A percentile compares a stretch with the other conserved stretches of the same genome.
These are phyloP conservation scores for Gillenia trifoliata DNA, from an alignment of 306 rosid species.

Conservation along the genomic window DNA sequence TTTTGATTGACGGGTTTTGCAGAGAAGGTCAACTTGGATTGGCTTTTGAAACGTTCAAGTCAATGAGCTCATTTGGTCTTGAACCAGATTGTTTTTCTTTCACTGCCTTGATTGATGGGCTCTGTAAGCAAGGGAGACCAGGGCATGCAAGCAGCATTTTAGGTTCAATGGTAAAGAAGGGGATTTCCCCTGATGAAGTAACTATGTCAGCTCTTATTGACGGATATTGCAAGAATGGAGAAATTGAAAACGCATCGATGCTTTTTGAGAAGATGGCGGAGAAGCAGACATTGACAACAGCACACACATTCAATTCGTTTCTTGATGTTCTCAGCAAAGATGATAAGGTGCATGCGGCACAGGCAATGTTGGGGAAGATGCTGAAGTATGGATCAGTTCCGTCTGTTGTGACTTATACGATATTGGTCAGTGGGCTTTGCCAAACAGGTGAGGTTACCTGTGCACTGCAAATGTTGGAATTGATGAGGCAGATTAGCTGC, in stretches of 20 bases:
- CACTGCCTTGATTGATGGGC: neutral
- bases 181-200: slow-evolving; percentile 10
- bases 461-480: neutral
- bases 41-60: neutral
- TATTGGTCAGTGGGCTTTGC: neutral
- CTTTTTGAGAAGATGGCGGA: neutral
- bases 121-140: slow-evolving; percentile 1
- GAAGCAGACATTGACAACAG: neutral
- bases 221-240: slow-evolving; percentile 2
- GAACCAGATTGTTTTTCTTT: slow-evolving; percentile 10
- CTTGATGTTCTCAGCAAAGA: slow-evolving; percentile 2
- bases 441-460: neutral
- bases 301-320: slow-evolving; percentile 1
- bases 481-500: neutral
- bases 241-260: neutral
- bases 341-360: neutral
- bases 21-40: slow-evolving; percentile 9
- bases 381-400: neutral
- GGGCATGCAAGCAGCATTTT: neutral
- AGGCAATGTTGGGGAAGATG: neutral
- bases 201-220: slow-evolving; percentile 5
- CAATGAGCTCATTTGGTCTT: slow-evolving; percentile 1
- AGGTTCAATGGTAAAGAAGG: slow-evolving; percentile 11
- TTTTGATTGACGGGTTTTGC: slow-evolving; percentile 6
- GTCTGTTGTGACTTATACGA: neutral